Percentiles rank a stretch among this genome's conserved stretches.
phyloP scores from a whole-genome alignment of 306 rosid species.

The Prinsepia uniflora region DNA sequence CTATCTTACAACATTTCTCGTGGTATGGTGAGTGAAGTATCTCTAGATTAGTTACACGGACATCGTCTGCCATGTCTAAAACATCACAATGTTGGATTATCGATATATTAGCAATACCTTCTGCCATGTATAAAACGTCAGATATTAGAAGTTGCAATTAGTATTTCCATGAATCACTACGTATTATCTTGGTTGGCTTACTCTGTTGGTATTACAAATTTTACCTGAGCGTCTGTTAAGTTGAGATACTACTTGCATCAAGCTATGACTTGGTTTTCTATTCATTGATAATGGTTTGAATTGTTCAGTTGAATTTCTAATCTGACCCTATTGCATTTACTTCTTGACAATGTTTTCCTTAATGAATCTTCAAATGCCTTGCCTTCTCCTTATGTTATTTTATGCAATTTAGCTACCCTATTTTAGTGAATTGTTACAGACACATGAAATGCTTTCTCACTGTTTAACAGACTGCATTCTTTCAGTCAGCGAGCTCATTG shows the following conservation, averaged over 20 bases:
- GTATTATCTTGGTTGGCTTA: neutral
- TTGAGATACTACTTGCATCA: neutral
- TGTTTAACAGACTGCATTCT: neutral
- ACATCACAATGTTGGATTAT: no score
- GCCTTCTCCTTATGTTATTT: neutral
- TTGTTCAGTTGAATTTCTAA: neutral
- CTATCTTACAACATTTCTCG: constrained; percentile 71
- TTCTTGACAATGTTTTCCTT: neutral
- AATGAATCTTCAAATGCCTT: neutral
- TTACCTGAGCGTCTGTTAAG: neutral
- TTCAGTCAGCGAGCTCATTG: no score
- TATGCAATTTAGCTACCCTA: neutral
- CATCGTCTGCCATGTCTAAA: neutral
- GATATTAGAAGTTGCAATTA: neutral
- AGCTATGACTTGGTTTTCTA: neutral
- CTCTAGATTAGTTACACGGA: neutral
- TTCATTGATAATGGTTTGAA: neutral
- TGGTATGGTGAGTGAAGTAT: constrained; percentile 64
- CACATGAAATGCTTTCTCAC: neutral
- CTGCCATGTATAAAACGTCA: neutral
- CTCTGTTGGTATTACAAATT: no score
- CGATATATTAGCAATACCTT: neutral
- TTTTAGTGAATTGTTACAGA: neutral
- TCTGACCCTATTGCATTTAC: neutral
- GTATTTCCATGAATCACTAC: neutral